Evolutionary conservation across 768 basidiomycete species (phyloP), one percentile per base, ranked within the genome.

Genomic region (Udeniomyces megalosporus): DNA sequence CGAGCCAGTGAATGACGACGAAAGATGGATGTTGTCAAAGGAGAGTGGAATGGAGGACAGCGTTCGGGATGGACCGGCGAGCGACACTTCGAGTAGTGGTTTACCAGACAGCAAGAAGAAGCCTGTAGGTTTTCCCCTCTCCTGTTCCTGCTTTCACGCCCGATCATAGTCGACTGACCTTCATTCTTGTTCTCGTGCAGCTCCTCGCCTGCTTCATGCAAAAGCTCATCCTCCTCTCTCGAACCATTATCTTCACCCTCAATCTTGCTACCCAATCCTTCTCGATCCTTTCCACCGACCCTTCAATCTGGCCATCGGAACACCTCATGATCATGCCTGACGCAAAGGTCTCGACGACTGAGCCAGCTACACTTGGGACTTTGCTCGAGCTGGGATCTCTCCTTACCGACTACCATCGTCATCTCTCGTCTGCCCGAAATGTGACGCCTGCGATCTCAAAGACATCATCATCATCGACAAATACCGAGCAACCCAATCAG

Each of bases 321-420:
- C 56, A 59, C 0, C 66, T 66, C 42, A 11, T 53, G 56, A 24
- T 29, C 46, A 14, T 58, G 54, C 47, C 55, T 60, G 66, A 93
- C 70, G 84, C 86, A 4, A 91, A 88, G 68, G 83, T 89, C 4
- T 84, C 88, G 2, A 77, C 85, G 0, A 82, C 83, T 15, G 89
- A 91, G 67, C 83, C 85, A 7, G 81, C 88, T 0, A 90, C 89
- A 0, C 74, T 90, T 58, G 89, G 90, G 20, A 91, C 90, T 0
- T 74, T 93, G 7, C 78, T 90, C n/a, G 89, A 92, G 73, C 75
- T 91, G 4, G 86, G 82, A 1, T 86, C 84, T 60, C 82, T 81
- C 63, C 82, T 84, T 0, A 76, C 86, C 38, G 88, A 90, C 66
- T 77, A 86, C 20, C 76, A 90, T 45, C 78, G 81, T 8, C 79